Evolutionary conservation across 2,329 filamentous ascomycete genomes (phyloP).

Genomic region (Diatrype stigma): DNA sequence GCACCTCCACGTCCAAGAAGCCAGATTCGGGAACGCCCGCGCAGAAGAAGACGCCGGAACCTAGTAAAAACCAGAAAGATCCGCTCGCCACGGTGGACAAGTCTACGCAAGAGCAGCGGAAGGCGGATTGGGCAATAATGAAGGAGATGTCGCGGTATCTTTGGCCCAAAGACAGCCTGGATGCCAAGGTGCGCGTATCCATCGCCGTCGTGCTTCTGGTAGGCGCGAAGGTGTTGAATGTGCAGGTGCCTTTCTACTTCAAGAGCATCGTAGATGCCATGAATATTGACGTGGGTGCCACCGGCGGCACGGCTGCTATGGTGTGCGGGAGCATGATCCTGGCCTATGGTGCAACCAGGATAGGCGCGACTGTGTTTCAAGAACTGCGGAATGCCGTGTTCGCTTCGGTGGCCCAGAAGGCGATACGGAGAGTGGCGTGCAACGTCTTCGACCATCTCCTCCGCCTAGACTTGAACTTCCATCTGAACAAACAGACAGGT

Average conservation of each 20-base stretch:
- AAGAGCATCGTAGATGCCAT: constrained; percentile 96
- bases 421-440: constrained; percentile 83
- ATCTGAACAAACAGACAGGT: constrained; percentile 90
- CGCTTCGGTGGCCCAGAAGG: constrained; percentile 93
- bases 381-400: constrained; percentile 95
- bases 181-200: constrained; percentile 79
- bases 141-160: constrained; percentile 95
- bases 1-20: constrained; percentile 18
- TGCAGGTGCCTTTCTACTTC: constrained; percentile 98
- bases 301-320: constrained; percentile 84
- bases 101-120: constrained; percentile 81
- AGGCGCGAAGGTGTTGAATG: constrained; percentile 91
- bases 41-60: neutral
- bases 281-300: constrained; percentile 86
- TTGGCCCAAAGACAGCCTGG: constrained; percentile 86
- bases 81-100: constrained; percentile 62
- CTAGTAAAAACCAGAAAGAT: constrained; percentile 32
- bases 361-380: constrained; percentile 85
- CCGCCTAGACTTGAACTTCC: constrained; percentile 86
- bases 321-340: constrained; percentile 91
- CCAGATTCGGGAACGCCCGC: too few species aligned
- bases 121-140: constrained; percentile 97
- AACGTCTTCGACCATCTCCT: constrained; percentile 92
- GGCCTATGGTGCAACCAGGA: constrained; percentile 83
- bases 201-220: constrained; percentile 80